Evolutionary conservation across 164 flowering plant species (phyloP), one percentile per base, ranked within the genome.

Genomic region (Aristolochia contorta): DNA sequence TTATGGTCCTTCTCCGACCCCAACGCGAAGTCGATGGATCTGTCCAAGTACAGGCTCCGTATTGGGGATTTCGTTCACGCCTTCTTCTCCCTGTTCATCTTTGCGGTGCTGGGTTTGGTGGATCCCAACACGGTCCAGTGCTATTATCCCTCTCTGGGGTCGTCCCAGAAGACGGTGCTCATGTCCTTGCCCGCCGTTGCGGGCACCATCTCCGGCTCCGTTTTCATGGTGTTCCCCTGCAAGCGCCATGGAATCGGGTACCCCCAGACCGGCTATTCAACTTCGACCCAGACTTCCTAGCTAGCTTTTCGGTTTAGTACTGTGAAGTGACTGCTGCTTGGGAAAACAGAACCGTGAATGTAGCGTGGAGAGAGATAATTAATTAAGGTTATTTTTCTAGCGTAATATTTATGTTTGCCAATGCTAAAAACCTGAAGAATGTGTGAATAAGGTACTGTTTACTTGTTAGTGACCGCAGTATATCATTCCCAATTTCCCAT

Each of bases 231-330:
- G 47, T 92, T 89, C 62, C 98, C 96, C 0, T 79, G 79, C 67
- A 82, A 64, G 0, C 83, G 98, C 51, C 87, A 85, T 68, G 96
- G 96, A 13, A 82, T 92, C 43, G 98, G 98, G 41, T 81, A 89
- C 69, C 81, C 84, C 61, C 25, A 76, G 58, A 53, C 23, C 15
- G 27, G n/a, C n/a, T n/a, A 41, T 52, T 21, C 15, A n/a, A 52
- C 21, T n/a, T 47, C 51, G 12, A 25, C n/a, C 12, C 1, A 9
- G 55, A 8, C 13, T n/a, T n/a, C n/a, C n/a, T n/a, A n/a, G n/a
- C n/a, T n/a, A n/a, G n/a, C n/a, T n/a, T n/a, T n/a, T n/a, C n/a
- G n/a, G n/a, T n/a, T n/a, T n/a, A n/a, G n/a, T n/a, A n/a, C n/a
- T n/a, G n/a, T n/a, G n/a, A n/a, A n/a, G n/a, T n/a, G n/a, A n/a